Base-by-base conservation (phyloP, 2,329 filamentous ascomycete species). In the Harringtonia lauricola region DNA sequence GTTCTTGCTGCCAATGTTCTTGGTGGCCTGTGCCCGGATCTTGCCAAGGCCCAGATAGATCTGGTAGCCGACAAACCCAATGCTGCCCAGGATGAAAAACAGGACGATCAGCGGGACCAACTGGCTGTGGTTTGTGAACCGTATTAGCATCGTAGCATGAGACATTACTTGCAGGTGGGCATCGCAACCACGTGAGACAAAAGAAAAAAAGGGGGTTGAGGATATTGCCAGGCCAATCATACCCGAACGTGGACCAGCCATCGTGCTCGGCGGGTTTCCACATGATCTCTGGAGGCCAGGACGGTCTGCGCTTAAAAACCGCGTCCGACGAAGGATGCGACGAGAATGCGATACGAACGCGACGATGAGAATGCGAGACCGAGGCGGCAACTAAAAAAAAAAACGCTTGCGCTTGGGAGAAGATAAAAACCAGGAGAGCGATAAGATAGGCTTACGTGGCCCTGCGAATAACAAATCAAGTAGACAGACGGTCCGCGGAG, bases 1-100 rank as follows among this genome's bases (percentile, higher is more conserved):
- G 58, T 88, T 83, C 66, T 83, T 84, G 64, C 77, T 77, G 59
- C 81, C 78, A 75, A 88, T 83, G 56, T 77, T 77, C 61, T 81
- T 70, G 39, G 72, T 74, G 38, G 83, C 81, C 46, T 74, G 70
- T 47, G 76, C 67, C 48, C 76, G 72, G 54, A 89, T 79, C 59
- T 83, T 72, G 62, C 68, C 70, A 44, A 75, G 70, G 62, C 78
- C 79, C 43, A 83, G 62, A 63, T 83, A 88, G 59, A 88, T 72
- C 48, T 85, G 79, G 62, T 86, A 87, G 48, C 75, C 73, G 46
- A 89, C 67, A 64, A 77, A 86, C 45, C 70, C 81, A 37, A 72
- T 59, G 43, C 65, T 71, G 49, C 62, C 70, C 24, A 85, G 58
- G 41, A 83, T 54, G 48, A 68, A 45, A 55, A 86, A 67, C 48